Evolutionary conservation across 1,284 basidiomycete genomes (phyloP).

Genomic region (Mycosarcoma maydis): DNA sequence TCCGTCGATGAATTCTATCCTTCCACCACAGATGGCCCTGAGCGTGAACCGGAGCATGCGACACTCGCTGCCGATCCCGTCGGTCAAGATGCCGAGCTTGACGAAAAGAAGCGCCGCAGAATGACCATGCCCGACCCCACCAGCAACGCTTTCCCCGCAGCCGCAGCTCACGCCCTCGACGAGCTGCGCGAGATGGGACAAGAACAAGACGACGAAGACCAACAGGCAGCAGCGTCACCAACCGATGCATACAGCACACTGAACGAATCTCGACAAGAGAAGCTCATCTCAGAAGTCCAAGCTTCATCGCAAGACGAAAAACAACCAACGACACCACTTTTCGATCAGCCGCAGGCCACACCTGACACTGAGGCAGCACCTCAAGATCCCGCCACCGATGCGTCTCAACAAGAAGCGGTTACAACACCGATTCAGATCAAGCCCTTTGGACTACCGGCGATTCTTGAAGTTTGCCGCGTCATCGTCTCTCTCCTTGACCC

Average conservation of each 20-base stretch:
- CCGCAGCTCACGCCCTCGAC: conserved; percentile 47
- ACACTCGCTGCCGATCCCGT: conserved; percentile 57
- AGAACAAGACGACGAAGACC: conserved; percentile 15
- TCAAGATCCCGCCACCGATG: background rate
- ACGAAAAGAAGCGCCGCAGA: conserved; percentile 51
- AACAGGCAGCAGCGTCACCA: no score
- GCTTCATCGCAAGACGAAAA: no score
- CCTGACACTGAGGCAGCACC: background rate
- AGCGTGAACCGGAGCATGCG: conserved; percentile 56
- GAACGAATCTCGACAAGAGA: no score
- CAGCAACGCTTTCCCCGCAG: conserved; percentile 61
- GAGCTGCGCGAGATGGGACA: conserved; percentile 52
- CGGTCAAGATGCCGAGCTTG: conserved; percentile 47
- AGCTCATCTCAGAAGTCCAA: no score
- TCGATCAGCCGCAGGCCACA: no score
- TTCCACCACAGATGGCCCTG: conserved; percentile 33
- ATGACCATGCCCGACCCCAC: conserved; percentile 68
- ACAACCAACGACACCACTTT: no score
- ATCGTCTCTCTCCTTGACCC: conserved; percentile 95
- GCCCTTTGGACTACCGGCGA: conserved; percentile 87
- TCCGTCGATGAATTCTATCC: conserved; percentile 58
- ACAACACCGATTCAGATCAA: conserved; percentile 15
- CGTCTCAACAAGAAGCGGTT: background rate
- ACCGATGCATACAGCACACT: no score
- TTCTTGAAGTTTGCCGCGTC: conserved; percentile 91